Base-by-base conservation (phyloP, 805 yeast genomes). In the Ogataea nonfermentans region DNA sequence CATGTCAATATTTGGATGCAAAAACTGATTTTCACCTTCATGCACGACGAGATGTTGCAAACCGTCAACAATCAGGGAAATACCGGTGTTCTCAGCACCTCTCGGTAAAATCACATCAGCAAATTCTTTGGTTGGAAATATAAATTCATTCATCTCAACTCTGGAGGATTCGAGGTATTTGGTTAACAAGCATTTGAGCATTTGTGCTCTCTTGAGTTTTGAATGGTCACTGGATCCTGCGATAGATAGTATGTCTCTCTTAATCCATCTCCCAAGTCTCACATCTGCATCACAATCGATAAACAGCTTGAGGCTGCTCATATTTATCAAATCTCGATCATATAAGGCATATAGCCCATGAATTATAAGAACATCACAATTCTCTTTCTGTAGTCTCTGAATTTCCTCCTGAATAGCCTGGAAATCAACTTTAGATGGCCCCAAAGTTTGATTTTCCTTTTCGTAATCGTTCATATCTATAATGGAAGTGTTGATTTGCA, bases 211-310 rank as follows among this genome's bases (percentile, higher is more conserved):
- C 20, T 32, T 31, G 13, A 22, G 30, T 40, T 46, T 47, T 4
- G 38, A 11, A 3, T 34, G 14, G 19, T 41, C 32, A 11, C 44
- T 23, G 2, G 16, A 11, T 23, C 17, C 24, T 8, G 37, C 29
- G 8, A 47, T 47, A 16, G 26, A 24, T 12, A 49, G 20, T 11
- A 62, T 48, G 23, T 60, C 66, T 32, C 64, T 48, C 39, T 69
- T 65, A 32, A 86, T 81, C 84, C 93, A 78, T 48, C 95, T 74
- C n/a, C 87, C 80, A 28, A 90, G 65, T 39, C 96, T 65, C 4
- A 84, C 78, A 59, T 90, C 98, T 1, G 91, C 79, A 61, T 90
- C 97, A 46, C 88, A 75, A 49, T 86, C 93, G 11, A 90, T 70
- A 51, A 82, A 90, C 2, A 90, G 77, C 54, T 78, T 82, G 48